Base-by-base conservation (phyloP, 345 rosid species). In the Eucalyptus tenuipes region DNA sequence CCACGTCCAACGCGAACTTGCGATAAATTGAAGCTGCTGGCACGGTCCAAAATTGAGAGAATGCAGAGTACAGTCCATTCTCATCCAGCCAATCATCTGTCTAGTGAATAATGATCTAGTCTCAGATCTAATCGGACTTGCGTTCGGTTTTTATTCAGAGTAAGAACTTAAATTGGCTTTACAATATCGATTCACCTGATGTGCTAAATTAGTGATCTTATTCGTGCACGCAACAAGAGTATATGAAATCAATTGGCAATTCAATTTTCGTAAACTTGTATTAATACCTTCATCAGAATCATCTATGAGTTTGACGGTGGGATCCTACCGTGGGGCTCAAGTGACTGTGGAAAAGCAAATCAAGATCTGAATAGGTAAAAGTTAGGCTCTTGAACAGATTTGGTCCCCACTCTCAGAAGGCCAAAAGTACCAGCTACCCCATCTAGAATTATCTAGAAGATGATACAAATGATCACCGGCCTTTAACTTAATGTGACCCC, bases 401-500 rank as follows among this genome's bases (percentile, higher is more conserved):
- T n/a, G 75, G 40, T n/a, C 40, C 40, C 75, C 40, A n/a, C 8
- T n/a, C 64, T 59, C 12, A 0, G 1, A 64, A 64, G 1, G 75
- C 0, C 75, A 64, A n/a, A 64, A 64, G 3, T 20, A 40, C 47
- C 13, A 40, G 4, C 47, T 75, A 3, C 27, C 84, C 1, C 84
- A 20, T 37, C 47, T 11, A 42, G 1, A 75, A 20, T 52, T 52
- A 52, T 20, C 1, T 0, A 5, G 10, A 1, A 52, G 7, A 52
- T 52, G 25, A 52, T 52, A 3, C 2, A 52, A 52, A 52, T 52
- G 25, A 52, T 18, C 5, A 18, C 4, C 0, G 1, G 0, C 0
- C 0, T 1, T 52, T 52, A 52, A 18, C 2, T 17, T 50, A 17
- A 3, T 0, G 4, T 17, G 1, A 16, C 3, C 1, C 0, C 3